A percentile compares a stretch with the other conserved stretches of the same genome.
These are phyloP conservation scores for Gracilaria gracilis DNA, from an alignment of 23 red algal species.

Conservation along the genomic window DNA sequence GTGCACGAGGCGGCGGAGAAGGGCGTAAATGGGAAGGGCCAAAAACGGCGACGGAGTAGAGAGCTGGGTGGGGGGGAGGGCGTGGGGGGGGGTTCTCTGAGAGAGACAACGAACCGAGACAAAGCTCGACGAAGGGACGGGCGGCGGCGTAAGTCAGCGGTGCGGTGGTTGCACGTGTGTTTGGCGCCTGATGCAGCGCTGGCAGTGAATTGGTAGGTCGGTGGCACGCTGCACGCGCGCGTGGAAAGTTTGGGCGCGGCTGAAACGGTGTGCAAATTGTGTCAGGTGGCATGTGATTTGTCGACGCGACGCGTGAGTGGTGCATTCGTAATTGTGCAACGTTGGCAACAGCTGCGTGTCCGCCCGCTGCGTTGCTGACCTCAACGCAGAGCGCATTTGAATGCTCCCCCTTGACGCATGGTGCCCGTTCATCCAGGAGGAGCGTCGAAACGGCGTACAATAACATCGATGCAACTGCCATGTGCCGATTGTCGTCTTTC, in stretches of 20 bases:
- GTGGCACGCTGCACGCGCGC: background rate
- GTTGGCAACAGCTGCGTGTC: conserved; percentile 12
- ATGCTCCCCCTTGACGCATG: conserved; percentile 2
- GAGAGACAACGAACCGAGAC: background rate
- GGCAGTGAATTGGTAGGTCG: background rate
- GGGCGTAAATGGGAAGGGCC: background rate
- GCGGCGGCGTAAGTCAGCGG: conserved; percentile 3
- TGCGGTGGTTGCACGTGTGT: background rate
- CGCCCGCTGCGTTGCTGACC: background rate
- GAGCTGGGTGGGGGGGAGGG: background rate
- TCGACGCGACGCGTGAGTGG: background rate
- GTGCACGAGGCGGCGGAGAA: background rate
- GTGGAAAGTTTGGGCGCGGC: background rate
- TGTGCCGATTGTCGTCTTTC: background rate
- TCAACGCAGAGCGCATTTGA: background rate
- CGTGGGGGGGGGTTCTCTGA: background rate
- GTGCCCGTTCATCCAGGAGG: background rate
- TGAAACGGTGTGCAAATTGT: conserved; percentile 14
- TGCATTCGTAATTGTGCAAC: conserved; percentile 25
- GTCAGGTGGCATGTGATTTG: background rate
- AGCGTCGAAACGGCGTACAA: too few species aligned
- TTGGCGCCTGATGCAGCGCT: conserved; percentile 5
- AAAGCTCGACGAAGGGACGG: background rate
- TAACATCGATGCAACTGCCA: background rate
- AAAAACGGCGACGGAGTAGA: conserved; percentile 7